Evolutionary conservation across 1,139 yeast genomes (phyloP).

Genomic region (Suhomyces maxii): DNA sequence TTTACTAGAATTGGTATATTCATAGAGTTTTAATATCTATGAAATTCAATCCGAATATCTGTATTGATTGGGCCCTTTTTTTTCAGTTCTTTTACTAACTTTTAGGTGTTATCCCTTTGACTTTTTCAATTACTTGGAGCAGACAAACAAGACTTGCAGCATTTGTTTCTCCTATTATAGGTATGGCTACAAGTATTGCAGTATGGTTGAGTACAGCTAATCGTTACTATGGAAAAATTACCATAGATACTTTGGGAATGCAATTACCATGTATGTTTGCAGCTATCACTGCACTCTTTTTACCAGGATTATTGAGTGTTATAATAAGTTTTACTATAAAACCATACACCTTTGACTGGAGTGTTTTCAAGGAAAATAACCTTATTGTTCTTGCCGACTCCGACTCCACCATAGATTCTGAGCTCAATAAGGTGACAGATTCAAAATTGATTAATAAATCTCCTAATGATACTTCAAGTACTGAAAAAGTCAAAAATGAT

Average conservation of each 20-base stretch:
- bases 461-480: background rate
- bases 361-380: conserved; percentile 20
- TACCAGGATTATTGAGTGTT: conserved; percentile 31
- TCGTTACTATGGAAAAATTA: conserved; percentile 25
- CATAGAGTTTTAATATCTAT: no score
- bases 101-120: conserved; percentile 28
- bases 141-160: conserved; percentile 30
- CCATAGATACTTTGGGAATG: conserved; percentile 16
- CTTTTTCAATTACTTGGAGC: conserved; percentile 35
- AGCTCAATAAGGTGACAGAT: background rate
- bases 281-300: conserved; percentile 30
- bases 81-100: background rate
- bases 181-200: conserved; percentile 23
- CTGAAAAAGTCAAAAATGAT: conserved; percentile 7
- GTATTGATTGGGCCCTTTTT: no score
- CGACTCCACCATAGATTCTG: conserved; percentile 1
- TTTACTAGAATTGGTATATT: no score
- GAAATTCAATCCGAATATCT: no score
- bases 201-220: conserved; percentile 30
- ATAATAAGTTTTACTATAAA: conserved; percentile 26
- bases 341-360: conserved; percentile 37
- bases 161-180: conserved; percentile 26
- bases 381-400: conserved; percentile 21
- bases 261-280: conserved; percentile 11
- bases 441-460: background rate